Conservation (phyloP, 352 stramenopile genomes). For the Phytophthora crassamura region DNA sequence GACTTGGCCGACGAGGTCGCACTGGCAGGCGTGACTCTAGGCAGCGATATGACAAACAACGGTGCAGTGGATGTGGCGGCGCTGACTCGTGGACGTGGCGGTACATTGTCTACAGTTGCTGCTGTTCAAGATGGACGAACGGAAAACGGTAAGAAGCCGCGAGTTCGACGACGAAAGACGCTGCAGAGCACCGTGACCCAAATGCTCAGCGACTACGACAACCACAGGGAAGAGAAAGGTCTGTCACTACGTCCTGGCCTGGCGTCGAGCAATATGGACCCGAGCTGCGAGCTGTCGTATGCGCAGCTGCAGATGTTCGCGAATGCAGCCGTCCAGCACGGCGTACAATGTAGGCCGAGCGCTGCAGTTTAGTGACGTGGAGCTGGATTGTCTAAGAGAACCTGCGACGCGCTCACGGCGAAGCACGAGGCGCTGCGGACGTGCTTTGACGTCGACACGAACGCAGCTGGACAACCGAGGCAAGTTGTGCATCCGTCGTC, state of each 20-base stretch:
- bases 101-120: slow-evolving; percentile 49
- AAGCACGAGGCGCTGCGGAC: slow-evolving; percentile 59
- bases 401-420: slow-evolving; percentile 39
- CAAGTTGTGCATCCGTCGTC: slow-evolving; percentile 39
- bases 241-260: slow-evolving; percentile 25
- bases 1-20: neutral
- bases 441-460: slow-evolving; percentile 37
- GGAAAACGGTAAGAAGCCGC: neutral
- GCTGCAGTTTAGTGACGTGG: slow-evolving; percentile 30
- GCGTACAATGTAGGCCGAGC: slow-evolving; percentile 62
- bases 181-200: slow-evolving; percentile 16
- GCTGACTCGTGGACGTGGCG: slow-evolving; percentile 40
- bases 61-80: slow-evolving; percentile 3
- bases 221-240: slow-evolving; percentile 1
- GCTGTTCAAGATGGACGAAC: slow-evolving; percentile 19
- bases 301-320: slow-evolving; percentile 68
- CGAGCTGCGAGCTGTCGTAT: slow-evolving; percentile 47
- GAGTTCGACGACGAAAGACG: slow-evolving; percentile 22
- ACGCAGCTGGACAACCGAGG: slow-evolving; percentile 36
- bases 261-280: neutral
- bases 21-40: slow-evolving; percentile 30
- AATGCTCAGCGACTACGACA: slow-evolving; percentile 24
- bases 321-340: slow-evolving; percentile 45
- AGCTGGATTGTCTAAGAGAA: slow-evolving; percentile 25
- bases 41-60: neutral